These are phyloP conservation scores for Colletotrichum lindemuthianum DNA, from an alignment of 2,329 filamentous ascomycete species.

Conservation along the genomic window DNA sequence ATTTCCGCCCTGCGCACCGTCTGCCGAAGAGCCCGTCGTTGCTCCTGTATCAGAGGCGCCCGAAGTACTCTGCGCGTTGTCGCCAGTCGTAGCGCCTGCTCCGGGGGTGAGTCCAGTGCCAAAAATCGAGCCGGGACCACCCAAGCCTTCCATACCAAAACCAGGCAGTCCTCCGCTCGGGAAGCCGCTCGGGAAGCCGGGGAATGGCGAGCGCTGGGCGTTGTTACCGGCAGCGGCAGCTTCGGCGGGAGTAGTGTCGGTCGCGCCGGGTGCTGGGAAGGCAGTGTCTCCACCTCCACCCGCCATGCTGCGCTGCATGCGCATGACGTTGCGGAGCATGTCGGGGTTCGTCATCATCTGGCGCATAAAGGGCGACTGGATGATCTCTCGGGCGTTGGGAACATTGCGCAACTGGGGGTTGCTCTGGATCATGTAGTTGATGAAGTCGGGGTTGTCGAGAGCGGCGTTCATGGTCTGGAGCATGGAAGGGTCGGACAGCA, in stretches of 20 bases:
- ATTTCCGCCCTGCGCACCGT: slow-evolving; percentile 40
- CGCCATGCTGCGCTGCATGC: slow-evolving; percentile 80
- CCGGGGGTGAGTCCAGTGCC: slow-evolving; percentile 37
- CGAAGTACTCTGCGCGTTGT: slow-evolving; percentile 27
- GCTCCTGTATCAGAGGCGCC: slow-evolving; percentile 37
- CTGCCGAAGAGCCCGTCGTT: slow-evolving; percentile 26
- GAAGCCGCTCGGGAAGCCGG: slow-evolving; percentile 45
- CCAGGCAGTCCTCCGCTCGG: slow-evolving; percentile 30
- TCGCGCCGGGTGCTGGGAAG: slow-evolving; percentile 92
- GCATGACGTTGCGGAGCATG: slow-evolving; percentile 81
- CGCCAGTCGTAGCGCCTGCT: slow-evolving; percentile 34
- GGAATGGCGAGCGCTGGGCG: slow-evolving; percentile 52
- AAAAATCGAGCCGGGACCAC: slow-evolving; percentile 44
- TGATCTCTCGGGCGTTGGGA: slow-evolving; percentile 82
- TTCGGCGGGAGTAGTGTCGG: slow-evolving; percentile 80
- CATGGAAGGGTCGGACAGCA: slow-evolving; percentile 90
- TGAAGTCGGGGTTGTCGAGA: slow-evolving; percentile 91
- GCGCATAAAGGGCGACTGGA: slow-evolving; percentile 88
- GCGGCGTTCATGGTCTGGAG: slow-evolving; percentile 92
- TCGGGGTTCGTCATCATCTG: slow-evolving; percentile 94
- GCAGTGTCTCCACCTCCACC: slow-evolving; percentile 60
- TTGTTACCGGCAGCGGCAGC: slow-evolving; percentile 46
- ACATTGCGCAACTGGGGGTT: slow-evolving; percentile 84
- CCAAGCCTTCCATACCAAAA: slow-evolving; percentile 29
- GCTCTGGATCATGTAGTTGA: slow-evolving; percentile 93